Percentiles rank a stretch among this genome's conserved stretches.
Conservation (phyloP, 768 basidiomycete species). For the Collybia sp. region DNA sequence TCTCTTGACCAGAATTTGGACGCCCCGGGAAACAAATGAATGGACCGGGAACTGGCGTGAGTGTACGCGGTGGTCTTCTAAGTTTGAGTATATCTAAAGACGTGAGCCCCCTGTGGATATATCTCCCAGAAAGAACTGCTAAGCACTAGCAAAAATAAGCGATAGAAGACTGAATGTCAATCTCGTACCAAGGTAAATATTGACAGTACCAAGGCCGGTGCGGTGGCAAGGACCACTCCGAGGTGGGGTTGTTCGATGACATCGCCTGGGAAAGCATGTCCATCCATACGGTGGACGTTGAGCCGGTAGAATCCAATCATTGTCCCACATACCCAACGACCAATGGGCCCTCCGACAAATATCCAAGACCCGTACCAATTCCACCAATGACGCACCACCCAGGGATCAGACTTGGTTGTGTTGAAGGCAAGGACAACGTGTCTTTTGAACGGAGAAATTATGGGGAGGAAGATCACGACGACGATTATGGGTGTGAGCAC, state of each 20-base stretch:
- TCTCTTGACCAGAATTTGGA: neutral
- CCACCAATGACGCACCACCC: conserved; percentile 33
- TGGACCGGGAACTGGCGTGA: too few species aligned
- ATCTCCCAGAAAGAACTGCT: conserved; percentile 17
- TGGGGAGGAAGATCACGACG: conserved; percentile 21
- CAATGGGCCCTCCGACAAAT: conserved; percentile 35
- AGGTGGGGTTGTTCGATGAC: conserved; percentile 33
- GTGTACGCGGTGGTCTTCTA: too few species aligned
- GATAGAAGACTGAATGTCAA: neutral
- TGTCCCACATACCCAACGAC: conserved; percentile 34
- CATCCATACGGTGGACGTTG: conserved; percentile 9
- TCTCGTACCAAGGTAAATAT: conserved; percentile 30
- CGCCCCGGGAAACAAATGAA: conserved; percentile 20
- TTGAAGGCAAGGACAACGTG: conserved; percentile 24
- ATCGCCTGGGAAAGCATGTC: conserved; percentile 15
- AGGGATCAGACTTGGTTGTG: conserved; percentile 22
- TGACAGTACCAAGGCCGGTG: conserved; percentile 23
- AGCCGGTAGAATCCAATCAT: conserved; percentile 29
- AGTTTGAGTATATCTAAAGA: conserved; percentile 20
- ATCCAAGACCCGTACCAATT: conserved; percentile 39
- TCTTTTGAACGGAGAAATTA: conserved; percentile 16
- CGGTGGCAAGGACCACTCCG: conserved; percentile 19
- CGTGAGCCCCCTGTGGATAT: conserved; percentile 28
- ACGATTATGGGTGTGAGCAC: conserved; percentile 25
- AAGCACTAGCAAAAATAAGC: conserved; percentile 17